These are phyloP conservation scores for Hydnomerulius pinastri DNA, from an alignment of 768 basidiomycete species.

Conservation along the genomic window DNA sequence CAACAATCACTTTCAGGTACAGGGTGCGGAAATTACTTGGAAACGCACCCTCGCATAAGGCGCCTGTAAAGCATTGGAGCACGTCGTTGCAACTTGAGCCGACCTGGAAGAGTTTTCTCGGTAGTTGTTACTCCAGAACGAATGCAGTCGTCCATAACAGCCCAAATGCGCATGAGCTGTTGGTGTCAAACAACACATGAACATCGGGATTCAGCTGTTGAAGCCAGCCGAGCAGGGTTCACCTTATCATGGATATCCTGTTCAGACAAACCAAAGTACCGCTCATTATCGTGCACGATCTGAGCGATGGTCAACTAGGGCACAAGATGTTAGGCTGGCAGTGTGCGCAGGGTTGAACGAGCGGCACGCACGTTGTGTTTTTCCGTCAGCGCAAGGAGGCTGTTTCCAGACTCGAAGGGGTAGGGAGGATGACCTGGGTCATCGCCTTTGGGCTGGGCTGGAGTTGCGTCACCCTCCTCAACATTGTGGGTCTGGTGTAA, in stretches of 20 bases:
- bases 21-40: not conserved
- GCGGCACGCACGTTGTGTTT: constrained; percentile 72
- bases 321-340: constrained; percentile 8
- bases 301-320: constrained; percentile 88
- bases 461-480: constrained; percentile 24
- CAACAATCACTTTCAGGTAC: constrained; percentile 20
- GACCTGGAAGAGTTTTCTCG: constrained; percentile 84
- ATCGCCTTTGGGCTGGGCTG: constrained; percentile 11
- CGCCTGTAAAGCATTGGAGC: constrained; percentile 89
- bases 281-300: constrained; percentile 91
- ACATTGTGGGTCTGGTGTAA: constrained; percentile 62
- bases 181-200: constrained; percentile 24
- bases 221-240: constrained; percentile 1
- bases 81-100: constrained; percentile 73
- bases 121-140: constrained; percentile 78
- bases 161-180: constrained; percentile 77
- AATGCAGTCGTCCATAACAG: constrained; percentile 93
- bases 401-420: constrained; percentile 78
- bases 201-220: not conserved
- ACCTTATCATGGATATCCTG: constrained; percentile 77
- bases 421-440: constrained; percentile 71
- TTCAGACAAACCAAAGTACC: constrained; percentile 74
- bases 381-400: constrained; percentile 70
- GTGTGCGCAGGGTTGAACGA: not conserved
- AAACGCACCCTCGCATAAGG: constrained; percentile 79